Percentiles rank a stretch among this genome's conserved stretches.
phyloP scores from a whole-genome alignment of 2,329 filamentous ascomycete species.

The Penicillium frequentans region DNA sequence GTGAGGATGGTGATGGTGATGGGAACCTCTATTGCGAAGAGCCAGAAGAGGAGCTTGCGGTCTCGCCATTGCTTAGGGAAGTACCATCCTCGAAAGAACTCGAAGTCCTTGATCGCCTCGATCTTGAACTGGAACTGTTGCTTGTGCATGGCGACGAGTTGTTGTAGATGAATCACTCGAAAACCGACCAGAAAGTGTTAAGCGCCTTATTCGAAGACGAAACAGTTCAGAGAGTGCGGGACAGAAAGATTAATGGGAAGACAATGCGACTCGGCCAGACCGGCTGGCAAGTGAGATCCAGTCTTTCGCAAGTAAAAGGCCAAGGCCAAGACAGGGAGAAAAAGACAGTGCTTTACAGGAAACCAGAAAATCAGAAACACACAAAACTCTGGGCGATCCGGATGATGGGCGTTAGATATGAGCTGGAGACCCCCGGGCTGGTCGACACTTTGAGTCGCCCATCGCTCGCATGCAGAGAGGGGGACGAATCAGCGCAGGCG shows the following conservation, averaged over 20 bases:
- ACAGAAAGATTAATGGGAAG: slow-evolving; percentile 1
- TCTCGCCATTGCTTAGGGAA: slow-evolving; percentile 57
- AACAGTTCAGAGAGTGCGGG: not conserved
- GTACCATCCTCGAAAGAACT: slow-evolving; percentile 16
- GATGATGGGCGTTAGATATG: slow-evolving; percentile 33
- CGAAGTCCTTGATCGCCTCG: slow-evolving; percentile 4
- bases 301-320: slow-evolving; percentile 27
- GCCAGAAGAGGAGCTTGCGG: slow-evolving; percentile 51
- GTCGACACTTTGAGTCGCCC: slow-evolving; percentile 9
- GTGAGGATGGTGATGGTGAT: slow-evolving; percentile 59
- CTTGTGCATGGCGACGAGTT: slow-evolving; percentile 34
- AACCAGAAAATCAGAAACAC: slow-evolving; percentile 17
- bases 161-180: not conserved
- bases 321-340: slow-evolving; percentile 5
- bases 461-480: slow-evolving; percentile 27
- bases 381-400: slow-evolving; percentile 20
- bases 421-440: slow-evolving; percentile 16
- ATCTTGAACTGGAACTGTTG: slow-evolving; percentile 2
- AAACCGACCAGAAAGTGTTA: not conserved
- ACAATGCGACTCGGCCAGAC: slow-evolving; percentile 32
- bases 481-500: slow-evolving; percentile 28
- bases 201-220: not conserved
- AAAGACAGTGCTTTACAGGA: slow-evolving; percentile 8
- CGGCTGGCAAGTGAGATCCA: slow-evolving; percentile 38
- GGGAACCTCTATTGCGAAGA: slow-evolving; percentile 57